Conservation (phyloP, 345 rosid genomes). For the Aquilaria yunnanensis region DNA sequence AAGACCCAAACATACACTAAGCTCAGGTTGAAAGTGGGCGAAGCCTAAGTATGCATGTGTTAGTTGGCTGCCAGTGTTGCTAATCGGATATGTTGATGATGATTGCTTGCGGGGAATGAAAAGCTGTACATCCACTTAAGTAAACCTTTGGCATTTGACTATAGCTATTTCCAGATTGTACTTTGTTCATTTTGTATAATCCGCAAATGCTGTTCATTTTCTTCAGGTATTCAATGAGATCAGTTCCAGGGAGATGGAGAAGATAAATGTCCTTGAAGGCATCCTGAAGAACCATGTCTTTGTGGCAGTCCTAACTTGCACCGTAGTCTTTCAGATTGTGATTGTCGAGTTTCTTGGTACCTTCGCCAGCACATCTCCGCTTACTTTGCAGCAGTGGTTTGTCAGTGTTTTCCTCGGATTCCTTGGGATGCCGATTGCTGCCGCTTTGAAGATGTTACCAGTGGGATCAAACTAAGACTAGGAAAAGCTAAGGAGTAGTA, state of each 20-base stretch:
- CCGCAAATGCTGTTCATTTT: neutral
- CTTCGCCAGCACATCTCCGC: conserved; percentile 73
- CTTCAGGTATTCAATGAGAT: conserved; percentile 67
- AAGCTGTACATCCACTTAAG: no score
- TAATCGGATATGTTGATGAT: no score
- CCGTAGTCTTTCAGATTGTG: conserved; percentile 58
- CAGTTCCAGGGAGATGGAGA: conserved; percentile 79
- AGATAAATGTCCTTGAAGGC: conserved; percentile 67
- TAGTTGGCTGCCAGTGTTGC: no score
- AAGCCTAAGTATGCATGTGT: no score
- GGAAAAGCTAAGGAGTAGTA: neutral
- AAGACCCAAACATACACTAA: no score
- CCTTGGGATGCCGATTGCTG: conserved; percentile 95
- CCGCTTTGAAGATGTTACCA: conserved; percentile 68
- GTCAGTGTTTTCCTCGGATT: conserved; percentile 67
- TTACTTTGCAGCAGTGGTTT: conserved; percentile 68
- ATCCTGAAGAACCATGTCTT: conserved; percentile 60
- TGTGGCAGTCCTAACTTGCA: conserved; percentile 42
- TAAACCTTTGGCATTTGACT: no score
- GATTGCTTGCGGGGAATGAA: no score
- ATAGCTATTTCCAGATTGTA: no score
- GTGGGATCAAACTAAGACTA: conserved; percentile 39
- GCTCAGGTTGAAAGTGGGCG: no score
- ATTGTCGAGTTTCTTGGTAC: conserved; percentile 61
- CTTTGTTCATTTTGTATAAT: conserved; percentile 5